Percentiles rank a stretch among this genome's conserved stretches.
Conservation (phyloP, 208 protist genomes). For the Trypanosoma cruzi region DNA sequence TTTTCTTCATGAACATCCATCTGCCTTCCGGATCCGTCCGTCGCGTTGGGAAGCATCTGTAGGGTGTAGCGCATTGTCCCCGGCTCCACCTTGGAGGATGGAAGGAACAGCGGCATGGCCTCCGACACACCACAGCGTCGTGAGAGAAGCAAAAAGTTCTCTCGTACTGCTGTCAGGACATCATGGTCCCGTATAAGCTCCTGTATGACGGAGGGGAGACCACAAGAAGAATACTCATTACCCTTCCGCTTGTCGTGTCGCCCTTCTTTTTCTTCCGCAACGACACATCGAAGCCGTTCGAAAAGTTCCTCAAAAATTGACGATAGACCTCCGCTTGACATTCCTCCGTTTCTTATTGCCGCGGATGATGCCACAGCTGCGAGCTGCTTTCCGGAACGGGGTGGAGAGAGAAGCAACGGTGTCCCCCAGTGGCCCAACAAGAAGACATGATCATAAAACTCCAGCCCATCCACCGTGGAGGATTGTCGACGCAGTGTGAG, state of each 20-base stretch:
- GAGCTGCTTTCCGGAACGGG: not conserved
- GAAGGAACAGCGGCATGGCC: constrained; percentile 10
- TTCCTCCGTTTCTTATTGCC: not conserved
- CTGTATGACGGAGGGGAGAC: not conserved
- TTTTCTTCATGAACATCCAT: too few relatives aligned
- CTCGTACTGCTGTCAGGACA: constrained; percentile 7
- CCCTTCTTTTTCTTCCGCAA: constrained; percentile 10
- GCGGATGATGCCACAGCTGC: not conserved
- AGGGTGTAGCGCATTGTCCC: constrained; percentile 22
- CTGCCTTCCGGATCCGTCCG: not conserved
- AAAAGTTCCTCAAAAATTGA: constrained; percentile 3
- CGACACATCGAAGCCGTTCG: not conserved
- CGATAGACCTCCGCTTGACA: not conserved
- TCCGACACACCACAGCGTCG: constrained; percentile 12
- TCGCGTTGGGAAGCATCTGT: constrained; percentile 3
- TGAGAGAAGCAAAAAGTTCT: constrained; percentile 11
- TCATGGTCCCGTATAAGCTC: constrained; percentile 9
- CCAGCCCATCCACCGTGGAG: constrained; percentile 20
- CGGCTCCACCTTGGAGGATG: constrained; percentile 13
- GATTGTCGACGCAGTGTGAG: not conserved
- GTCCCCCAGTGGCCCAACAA: constrained; percentile 24
- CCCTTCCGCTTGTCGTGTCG: not conserved
- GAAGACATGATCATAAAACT: constrained; percentile 25
- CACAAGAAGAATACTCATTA: not conserved
- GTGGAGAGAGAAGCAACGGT: constrained; percentile 12